These are phyloP conservation scores for Solioccasus polychromus DNA, from an alignment of 768 basidiomycete species.

Conservation along the genomic window DNA sequence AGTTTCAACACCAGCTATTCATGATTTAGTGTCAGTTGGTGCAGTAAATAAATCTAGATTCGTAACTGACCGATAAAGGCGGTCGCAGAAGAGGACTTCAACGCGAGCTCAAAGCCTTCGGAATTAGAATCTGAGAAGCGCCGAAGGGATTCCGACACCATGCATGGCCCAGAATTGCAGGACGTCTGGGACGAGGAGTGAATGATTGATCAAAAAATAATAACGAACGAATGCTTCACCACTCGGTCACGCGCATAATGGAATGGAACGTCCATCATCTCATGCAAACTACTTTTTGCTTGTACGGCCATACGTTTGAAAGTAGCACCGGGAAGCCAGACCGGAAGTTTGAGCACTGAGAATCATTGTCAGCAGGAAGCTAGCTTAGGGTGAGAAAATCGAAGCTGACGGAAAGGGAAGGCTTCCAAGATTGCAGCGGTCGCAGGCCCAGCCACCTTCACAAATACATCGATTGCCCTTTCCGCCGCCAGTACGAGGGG, in stretches of 20 bases:
- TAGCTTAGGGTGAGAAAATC: conserved; percentile 1
- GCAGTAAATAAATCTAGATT: not conserved
- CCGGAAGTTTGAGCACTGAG: conserved; percentile 28
- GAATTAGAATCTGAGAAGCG: conserved; percentile 14
- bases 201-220: not conserved
- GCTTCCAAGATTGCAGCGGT: conserved; percentile 29
- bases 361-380: conserved; percentile 13
- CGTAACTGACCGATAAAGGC: conserved; percentile 29
- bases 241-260: conserved; percentile 26
- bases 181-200: conserved; percentile 11
- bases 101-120: conserved; percentile 25
- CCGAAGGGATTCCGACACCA: conserved; percentile 30
- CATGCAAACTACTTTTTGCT: conserved; percentile 27
- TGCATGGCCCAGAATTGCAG: conserved; percentile 24
- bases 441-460: conserved; percentile 23
- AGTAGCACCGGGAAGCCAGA: conserved; percentile 37
- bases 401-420: conserved; percentile 31
- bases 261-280: conserved; percentile 31
- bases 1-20: conserved; percentile 30
- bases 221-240: conserved; percentile 9
- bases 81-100: conserved; percentile 32
- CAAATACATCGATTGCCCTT: conserved; percentile 25
- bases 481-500: conserved; percentile 30
- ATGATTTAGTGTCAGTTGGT: conserved; percentile 3
- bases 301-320: conserved; percentile 29